Conservation (phyloP, 1,284 basidiomycete genomes). For the Ceratobasidium sp. region DNA sequence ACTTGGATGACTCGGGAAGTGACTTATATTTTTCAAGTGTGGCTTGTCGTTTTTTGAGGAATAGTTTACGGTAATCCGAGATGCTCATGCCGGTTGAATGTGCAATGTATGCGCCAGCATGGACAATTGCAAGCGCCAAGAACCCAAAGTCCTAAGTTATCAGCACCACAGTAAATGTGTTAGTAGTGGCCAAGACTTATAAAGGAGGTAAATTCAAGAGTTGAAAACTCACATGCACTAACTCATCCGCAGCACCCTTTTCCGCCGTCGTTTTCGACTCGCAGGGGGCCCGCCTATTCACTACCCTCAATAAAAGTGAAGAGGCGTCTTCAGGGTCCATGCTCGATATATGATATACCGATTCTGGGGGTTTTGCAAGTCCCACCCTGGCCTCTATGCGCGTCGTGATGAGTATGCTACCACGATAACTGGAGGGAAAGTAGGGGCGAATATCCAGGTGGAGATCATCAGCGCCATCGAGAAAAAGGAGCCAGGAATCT, state of each 20-base stretch:
- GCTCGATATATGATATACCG: neutral
- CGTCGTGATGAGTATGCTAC: slow-evolving; percentile 16
- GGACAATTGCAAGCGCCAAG: neutral
- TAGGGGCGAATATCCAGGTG: neutral
- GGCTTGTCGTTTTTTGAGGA: neutral
- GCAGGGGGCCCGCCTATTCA: too few species aligned
- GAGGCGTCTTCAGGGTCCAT: too few species aligned
- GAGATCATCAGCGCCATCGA: slow-evolving; percentile 2
- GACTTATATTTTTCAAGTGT: neutral
- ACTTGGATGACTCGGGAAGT: neutral
- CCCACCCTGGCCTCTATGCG: neutral
- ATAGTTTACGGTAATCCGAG: neutral
- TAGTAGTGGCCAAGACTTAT: too few species aligned
- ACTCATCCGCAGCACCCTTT: too few species aligned
- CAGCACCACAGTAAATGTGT: too few species aligned
- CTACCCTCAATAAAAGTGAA: too few species aligned
- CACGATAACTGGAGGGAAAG: neutral
- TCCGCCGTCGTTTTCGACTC: too few species aligned
- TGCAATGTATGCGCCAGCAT: neutral
- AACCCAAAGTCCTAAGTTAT: neutral
- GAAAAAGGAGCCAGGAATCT: neutral
- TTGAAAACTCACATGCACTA: too few species aligned
- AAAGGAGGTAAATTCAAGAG: too few species aligned
- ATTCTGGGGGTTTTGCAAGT: neutral
- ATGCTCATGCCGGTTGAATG: neutral